A percentile compares a stretch with the other conserved stretches of the same genome.
Conservation (phyloP, 2,329 filamentous ascomycete species). For the Trichoderma sp. region DNA sequence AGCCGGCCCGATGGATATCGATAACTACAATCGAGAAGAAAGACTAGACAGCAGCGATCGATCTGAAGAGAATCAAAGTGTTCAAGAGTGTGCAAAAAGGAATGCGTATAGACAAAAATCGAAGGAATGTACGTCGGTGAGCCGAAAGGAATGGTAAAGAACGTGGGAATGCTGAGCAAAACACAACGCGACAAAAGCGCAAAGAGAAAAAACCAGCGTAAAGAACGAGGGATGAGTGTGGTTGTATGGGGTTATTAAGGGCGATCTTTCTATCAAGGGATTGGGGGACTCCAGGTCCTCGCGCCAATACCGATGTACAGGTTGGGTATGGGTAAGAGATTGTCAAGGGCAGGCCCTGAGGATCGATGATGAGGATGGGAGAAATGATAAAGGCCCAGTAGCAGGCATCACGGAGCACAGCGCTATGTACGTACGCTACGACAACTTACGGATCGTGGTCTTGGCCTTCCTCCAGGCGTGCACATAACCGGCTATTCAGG, state of each 20-base stretch:
- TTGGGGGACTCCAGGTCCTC: conserved; percentile 20
- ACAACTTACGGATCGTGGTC: neutral
- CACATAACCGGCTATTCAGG: conserved; percentile 22
- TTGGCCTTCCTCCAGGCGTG: conserved; percentile 3
- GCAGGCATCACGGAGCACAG: conserved; percentile 5
- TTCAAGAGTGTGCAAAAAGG: conserved; percentile 4
- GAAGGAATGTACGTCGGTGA: conserved; percentile 28
- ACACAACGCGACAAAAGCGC: conserved; percentile 12
- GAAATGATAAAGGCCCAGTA: conserved; percentile 16
- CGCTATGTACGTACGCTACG: neutral
- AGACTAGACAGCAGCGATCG: neutral
- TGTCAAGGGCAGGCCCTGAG: conserved; percentile 1
- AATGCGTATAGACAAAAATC: conserved; percentile 26
- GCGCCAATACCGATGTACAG: conserved; percentile 9
- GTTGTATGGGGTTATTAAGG: conserved; percentile 21
- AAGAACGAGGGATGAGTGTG: conserved; percentile 15
- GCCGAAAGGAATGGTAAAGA: conserved; percentile 29
- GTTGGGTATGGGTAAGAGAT: neutral
- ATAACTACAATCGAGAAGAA: conserved; percentile 4
- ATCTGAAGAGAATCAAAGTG: neutral
- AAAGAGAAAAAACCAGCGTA: conserved; percentile 16
- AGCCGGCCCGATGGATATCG: conserved; percentile 21
- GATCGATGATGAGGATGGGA: conserved; percentile 11
- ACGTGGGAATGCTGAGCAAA: conserved; percentile 28
- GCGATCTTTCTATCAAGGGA: conserved; percentile 24